Evolutionary conservation across 2,329 filamentous ascomycete species (phyloP), one percentile per base, ranked within the genome.

Genomic region (Hypoxylon sp.): DNA sequence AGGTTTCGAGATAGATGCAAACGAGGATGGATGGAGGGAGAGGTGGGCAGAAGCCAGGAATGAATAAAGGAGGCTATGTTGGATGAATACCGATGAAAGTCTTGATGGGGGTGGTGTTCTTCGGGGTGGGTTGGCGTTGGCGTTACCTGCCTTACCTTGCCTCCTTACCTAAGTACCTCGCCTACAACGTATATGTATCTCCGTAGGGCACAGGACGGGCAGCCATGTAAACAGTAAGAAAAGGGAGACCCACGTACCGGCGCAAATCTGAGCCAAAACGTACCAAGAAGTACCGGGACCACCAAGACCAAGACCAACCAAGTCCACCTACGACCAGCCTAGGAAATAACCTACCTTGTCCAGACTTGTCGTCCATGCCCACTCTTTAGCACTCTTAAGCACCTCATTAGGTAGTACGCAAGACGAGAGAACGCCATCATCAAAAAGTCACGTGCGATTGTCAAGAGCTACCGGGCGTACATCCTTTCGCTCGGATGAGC

Each of bases 61-160:
- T 64, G 30, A 58, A 51, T 45, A 60, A 25, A 32, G 48, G 36
- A 51, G 36, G 50, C 38, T 19, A 63, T 51, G 53, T 56, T 57
- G 45, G 45, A 53, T 41, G 58, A 53, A 61, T 32, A 45, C 17
- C 19, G 58, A 53, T 34, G 41, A 14, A 30, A 30, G 28, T 9
- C 43, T 21, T 25, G 41, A 50, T 38, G 61, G 46, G 53, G 21
- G 32, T 56, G 41, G 28, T 58, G 60, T 65, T 65, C 41, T 51
- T 53, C 51, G 32, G 60, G 46, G 65, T 65, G 66, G 69, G 66
- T 70, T 73, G 70, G 68, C 69, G 66, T 70, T 73, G 70, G 68
- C 69, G 73, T 73, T 69, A 72, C 69, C 68, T 69, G 71, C 68
- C 68, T 63, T 38, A 65, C 57, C 28, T 63, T 65, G 58, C 58